Evolutionary conservation across 1,284 basidiomycete species (phyloP).

Genomic region (Pseudozyma sp.): DNA sequence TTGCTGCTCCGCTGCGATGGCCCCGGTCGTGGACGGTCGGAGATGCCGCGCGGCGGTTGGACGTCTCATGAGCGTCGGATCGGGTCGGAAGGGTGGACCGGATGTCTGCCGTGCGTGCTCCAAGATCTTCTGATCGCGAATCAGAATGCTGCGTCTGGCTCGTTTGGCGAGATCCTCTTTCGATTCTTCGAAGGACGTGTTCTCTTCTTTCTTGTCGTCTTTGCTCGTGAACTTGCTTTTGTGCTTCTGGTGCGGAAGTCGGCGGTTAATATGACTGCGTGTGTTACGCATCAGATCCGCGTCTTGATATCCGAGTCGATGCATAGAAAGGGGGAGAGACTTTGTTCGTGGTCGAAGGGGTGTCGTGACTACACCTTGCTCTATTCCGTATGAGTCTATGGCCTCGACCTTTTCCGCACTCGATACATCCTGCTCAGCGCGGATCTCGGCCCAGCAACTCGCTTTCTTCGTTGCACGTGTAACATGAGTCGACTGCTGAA

Average conservation of each 20-base stretch:
- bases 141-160: conserved; percentile 9
- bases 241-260: too few relatives aligned
- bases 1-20: neutral
- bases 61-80: neutral
- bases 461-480: neutral
- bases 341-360: conserved; percentile 3
- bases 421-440: neutral
- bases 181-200: neutral
- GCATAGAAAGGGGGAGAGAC: neutral
- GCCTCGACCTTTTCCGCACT: too few relatives aligned
- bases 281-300: neutral
- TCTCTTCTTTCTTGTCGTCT: neutral
- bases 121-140: conserved; percentile 15
- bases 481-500: conserved; percentile 73
- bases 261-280: too few relatives aligned
- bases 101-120: conserved; percentile 6
- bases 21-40: neutral
- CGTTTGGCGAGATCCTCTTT: neutral
- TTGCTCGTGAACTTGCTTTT: too few relatives aligned
- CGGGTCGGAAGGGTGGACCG: conserved; percentile 1
- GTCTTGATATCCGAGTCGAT: neutral
- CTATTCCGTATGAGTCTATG: neutral
- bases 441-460: too few relatives aligned
- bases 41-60: neutral
- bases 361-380: neutral